Evolutionary conservation across 257 asterid genomes (phyloP).

Genomic region (Rhazya stricta): DNA sequence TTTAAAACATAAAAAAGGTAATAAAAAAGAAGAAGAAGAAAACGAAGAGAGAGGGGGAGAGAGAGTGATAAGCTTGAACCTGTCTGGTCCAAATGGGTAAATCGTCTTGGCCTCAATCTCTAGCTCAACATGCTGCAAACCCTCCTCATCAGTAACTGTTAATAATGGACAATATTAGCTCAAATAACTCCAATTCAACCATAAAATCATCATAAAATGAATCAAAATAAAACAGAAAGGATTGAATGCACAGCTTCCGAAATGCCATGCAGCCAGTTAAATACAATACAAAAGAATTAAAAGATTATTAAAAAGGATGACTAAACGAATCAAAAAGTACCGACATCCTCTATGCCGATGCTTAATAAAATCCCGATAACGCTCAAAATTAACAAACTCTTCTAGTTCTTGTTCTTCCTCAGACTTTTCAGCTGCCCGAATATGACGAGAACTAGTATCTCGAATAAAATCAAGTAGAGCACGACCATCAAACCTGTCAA

Average conservation of each 20-base stretch:
- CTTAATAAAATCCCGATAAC: slow-evolving; percentile 99
- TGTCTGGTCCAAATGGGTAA: slow-evolving; percentile 71
- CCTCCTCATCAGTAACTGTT: slow-evolving; percentile 91
- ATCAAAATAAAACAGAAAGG: background rate
- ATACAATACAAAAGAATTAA: background rate
- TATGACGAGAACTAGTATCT: slow-evolving; percentile 56
- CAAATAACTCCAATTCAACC: background rate
- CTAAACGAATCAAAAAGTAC: slow-evolving; percentile 70
- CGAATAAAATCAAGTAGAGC: slow-evolving; percentile 98
- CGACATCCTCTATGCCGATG: slow-evolving; percentile 99
- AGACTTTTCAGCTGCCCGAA: slow-evolving; percentile 62
- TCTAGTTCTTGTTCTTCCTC: slow-evolving; percentile 98
- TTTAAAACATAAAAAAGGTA: too few species aligned
- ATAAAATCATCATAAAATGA: background rate
- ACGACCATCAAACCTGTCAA: slow-evolving; percentile 92
- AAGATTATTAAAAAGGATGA: slow-evolving; percentile 20
- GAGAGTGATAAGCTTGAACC: slow-evolving; percentile 43
- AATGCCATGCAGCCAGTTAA: background rate
- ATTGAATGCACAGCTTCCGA: background rate
- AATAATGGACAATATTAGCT: slow-evolving; percentile 29
- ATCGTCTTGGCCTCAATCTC: slow-evolving; percentile 87
- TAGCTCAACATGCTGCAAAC: slow-evolving; percentile 72
- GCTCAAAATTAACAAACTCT: slow-evolving; percentile 99
- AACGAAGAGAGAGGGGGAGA: too few species aligned
- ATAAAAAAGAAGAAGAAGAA: too few species aligned